Evolutionary conservation across 208 protist genomes (phyloP), one percentile per base, ranked within the genome.

Genomic region (Leishmania martiniquensis): DNA sequence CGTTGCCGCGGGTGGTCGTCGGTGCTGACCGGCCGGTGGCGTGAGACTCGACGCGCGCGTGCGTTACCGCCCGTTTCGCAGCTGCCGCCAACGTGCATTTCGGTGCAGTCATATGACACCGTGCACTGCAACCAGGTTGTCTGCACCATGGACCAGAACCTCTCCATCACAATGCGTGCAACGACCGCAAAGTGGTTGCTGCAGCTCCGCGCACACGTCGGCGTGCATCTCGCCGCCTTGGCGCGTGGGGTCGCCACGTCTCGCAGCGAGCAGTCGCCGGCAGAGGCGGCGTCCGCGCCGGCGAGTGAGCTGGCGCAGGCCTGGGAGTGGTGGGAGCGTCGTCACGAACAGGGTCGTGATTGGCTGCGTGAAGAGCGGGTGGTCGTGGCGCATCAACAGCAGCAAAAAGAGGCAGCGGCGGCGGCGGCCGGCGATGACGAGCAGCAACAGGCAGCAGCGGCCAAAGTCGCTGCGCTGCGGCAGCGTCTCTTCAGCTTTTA

Each of bases 1-100:
- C 92, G 94, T 29, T 96, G 92, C 72, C 94, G 94, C 52, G 94
- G 94, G 44, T 97, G 92, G 91, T 85, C 76, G 9, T 89, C 92
- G 37, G 12, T 86, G 51, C 79, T 97, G 67, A 96, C 94, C n/a
- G 60, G 49, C 44, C 84, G 88, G 17, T 97, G 94, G 93, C 88
- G 94, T 9, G 74, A 89, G 52, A 97, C 94, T 6, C 85, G 86
- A 42, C 75, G 71, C 20, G 91, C 92, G 9, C 85, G 90, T 0
- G 83, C 45, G 44, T 82, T 97, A 51, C 94, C 94, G 17, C 91
- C 94, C 0, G 85, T 90, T 3, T 68, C 87, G 59, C 92, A 97
- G 82, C 82, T 97, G n/a, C 90, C 91, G 2, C 77, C 85, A 0
- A 76, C 83, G 15, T 84, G 78, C 60, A 89, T 97, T 39, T 6